Evolutionary conservation across 2,329 filamentous ascomycete species (phyloP), one percentile per base, ranked within the genome.

Genomic region (Diaporthe humulicola): DNA sequence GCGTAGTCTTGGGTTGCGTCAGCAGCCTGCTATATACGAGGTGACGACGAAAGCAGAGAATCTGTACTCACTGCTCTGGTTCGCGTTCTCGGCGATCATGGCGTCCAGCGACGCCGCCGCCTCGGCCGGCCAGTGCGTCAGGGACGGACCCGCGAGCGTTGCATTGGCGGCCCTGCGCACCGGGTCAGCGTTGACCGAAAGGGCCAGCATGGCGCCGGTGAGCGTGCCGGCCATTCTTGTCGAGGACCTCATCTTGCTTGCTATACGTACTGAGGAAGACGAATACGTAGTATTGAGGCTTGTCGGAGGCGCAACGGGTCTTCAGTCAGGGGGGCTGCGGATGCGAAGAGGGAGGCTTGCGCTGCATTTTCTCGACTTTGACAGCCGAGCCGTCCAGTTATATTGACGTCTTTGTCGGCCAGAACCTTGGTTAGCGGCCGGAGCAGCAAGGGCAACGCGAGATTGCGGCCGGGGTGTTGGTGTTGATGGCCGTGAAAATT

Each of bases 31-130:
- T 12, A 4, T 15, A 19, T 5, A 19, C 8, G 6, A 17, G 14
- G 25, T 2, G 3, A 22, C 14, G 14, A 17, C 1, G 19, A 45
- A 1, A 25, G 8, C 9, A 14, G 2, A 45, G 12, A 38, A 10
- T 8, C 14, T 17, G 38, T 64, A 17, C 60, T 64, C 12, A 64
- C 60, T 80, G 33, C 82, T 82, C 60, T 80, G 76, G 79, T 85
- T 79, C 30, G 83, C 83, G 72, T 86, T 85, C 70, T 78, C 78
- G 1, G 79, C 77, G 71, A 86, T 85, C 84, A 86, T 84, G 45
- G 77, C 77, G 73, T 83, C 79, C 64, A 86, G 79, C 3, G 81
- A 78, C 33, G 78, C 78, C 6, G 84, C 84, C 0, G 84, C 84
- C 9, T 78, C 76, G 7, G 77, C 69, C 8, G 84, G 84, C 84